phyloP scores from a whole-genome alignment of 176 grass and related monocot species.

The Dactylis glomerata region DNA sequence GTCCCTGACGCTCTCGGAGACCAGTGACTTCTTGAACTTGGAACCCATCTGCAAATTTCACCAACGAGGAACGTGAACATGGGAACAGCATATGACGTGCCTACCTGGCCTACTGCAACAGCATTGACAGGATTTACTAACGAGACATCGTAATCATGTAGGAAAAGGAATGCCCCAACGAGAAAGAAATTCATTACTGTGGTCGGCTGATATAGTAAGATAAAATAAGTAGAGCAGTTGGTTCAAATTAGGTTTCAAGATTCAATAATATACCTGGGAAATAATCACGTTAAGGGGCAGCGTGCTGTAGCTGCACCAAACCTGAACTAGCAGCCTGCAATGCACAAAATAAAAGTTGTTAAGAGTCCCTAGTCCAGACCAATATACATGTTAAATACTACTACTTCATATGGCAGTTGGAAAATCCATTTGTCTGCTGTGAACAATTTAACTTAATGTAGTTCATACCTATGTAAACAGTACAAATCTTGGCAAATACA shows the following conservation, averaged over 20 bases:
- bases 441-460: neutral
- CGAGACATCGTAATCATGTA: neutral
- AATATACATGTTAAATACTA: neutral
- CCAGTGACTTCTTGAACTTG: constrained; percentile 81
- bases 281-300: constrained; percentile 94
- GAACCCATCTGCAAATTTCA: constrained; percentile 72
- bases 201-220: neutral
- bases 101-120: neutral
- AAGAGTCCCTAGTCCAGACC: neutral
- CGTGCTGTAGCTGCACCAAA: constrained; percentile 98
- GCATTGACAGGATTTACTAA: neutral
- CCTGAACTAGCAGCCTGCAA: constrained; percentile 81
- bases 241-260: neutral
- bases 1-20: constrained; percentile 78
- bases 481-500: neutral
- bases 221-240: neutral
- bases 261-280: constrained; percentile 62
- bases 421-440: neutral
- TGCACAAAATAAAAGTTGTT: neutral
- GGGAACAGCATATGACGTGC: neutral
- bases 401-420: neutral
- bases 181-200: neutral
- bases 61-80: constrained; percentile 1
- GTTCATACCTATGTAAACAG: neutral
- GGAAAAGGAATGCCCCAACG: neutral